Base-by-base conservation (phyloP, 495 filamentous ascomycete genomes). In the Xylaria telfairii region DNA sequence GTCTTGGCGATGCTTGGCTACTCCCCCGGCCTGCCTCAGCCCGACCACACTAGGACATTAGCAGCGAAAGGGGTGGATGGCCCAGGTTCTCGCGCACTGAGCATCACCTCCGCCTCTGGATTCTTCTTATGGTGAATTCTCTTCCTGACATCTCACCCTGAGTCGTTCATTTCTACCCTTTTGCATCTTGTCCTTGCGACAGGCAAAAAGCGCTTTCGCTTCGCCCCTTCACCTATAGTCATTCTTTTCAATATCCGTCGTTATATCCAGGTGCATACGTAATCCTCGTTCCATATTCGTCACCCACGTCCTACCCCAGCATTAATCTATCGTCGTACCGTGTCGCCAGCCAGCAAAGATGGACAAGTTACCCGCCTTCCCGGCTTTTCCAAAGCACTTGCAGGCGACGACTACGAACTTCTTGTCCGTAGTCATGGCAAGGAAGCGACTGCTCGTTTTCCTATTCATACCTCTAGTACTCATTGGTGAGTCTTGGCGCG, bases 361-460 rank as follows among this genome's bases (percentile, higher is more conserved):
- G 71, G 74, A 78, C 66, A 75, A 76, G 53, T 65, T 76, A 49
- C 74, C 74, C 41, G 60, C 60, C n/a, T 70, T 70, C 49, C 60
- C 59, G 3, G 59, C 68, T 28, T 70, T 70, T 59, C 68, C 68
- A 19, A 57, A 46, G 68, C 68, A 70, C 0, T 59, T 70, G 39
- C 68, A 70, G 4, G 68, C 60, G 61, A 70, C 68, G 12, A 65
- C 68, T 3, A 65, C 68, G 1, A 70, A 70, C 54, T 59, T 71
- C 37, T 64, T 78, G 67, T 76, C 76, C 56, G 74, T 78, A 69
- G 65, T 78, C 21, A 73, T 78, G 73, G 75, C 76, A 63, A 75
- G 76, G 39, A 73, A 75, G 65, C 76, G 76, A n/a, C 71, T 72
- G 67, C 72, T 78, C 71, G 69, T 76, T 46, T 69, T 76, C 17